Conservation (phyloP, 1,284 basidiomycete genomes). For the Coniophora puteana region DNA sequence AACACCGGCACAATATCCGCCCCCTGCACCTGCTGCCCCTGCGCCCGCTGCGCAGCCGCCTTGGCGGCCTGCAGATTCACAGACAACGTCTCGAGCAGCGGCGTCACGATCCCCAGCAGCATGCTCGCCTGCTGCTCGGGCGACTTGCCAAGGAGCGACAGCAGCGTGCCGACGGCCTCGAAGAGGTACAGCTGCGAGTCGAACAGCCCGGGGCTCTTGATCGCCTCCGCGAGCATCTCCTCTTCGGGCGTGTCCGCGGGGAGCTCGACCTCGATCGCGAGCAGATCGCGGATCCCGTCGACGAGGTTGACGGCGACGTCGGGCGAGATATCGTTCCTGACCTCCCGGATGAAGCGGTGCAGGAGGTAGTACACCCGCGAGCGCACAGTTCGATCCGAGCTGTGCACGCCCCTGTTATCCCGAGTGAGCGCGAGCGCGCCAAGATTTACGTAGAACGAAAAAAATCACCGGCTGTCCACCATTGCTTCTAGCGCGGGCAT, state of each 20-base stretch:
- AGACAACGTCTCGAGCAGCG: constrained; percentile 78
- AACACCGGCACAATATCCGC: constrained; percentile 75
- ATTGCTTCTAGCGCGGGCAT: constrained; percentile 87
- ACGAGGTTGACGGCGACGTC: constrained; percentile 74
- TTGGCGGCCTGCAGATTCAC: constrained; percentile 58
- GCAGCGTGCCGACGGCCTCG: constrained; percentile 86
- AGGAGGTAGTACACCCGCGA: constrained; percentile 92
- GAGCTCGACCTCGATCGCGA: constrained; percentile 62
- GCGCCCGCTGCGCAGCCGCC: constrained; percentile 59
- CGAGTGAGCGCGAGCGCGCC: constrained; percentile 3
- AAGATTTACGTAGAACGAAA: background rate
- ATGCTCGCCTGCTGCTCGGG: constrained; percentile 73
- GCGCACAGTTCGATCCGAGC: constrained; percentile 67
- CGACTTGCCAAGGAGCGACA: constrained; percentile 69
- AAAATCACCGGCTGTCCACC: constrained; percentile 72
- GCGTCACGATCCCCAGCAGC: constrained; percentile 77
- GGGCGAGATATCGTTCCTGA: constrained; percentile 73
- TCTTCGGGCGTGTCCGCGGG: constrained; percentile 67
- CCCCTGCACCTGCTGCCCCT: constrained; percentile 85
- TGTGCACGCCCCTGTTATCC: constrained; percentile 81
- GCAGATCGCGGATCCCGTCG: constrained; percentile 69
- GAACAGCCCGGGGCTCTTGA: constrained; percentile 71
- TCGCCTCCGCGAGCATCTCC: constrained; percentile 78
- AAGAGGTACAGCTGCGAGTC: constrained; percentile 95
- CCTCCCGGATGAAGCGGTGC: constrained; percentile 88